Conservation (phyloP, 768 basidiomycete species). For the Leccinellum albellum region DNA sequence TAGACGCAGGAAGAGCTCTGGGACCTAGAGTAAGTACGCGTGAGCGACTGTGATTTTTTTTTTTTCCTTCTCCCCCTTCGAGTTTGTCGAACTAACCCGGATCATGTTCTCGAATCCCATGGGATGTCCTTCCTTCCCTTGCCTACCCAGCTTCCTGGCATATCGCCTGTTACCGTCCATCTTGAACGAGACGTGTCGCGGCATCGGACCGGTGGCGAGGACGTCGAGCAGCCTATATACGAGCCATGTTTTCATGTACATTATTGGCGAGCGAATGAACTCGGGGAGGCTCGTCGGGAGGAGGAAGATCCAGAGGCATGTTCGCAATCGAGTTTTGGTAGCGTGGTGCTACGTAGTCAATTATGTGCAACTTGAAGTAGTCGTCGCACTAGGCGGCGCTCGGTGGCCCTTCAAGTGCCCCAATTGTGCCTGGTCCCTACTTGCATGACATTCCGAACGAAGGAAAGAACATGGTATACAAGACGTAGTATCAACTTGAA, state of each 20-base stretch:
- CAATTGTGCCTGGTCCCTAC: too few relatives aligned
- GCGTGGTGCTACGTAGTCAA: not conserved
- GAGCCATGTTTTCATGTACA: slow-evolving; percentile 22
- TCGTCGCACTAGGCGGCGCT: too few relatives aligned
- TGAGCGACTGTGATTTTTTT: not conserved
- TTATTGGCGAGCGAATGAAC: slow-evolving; percentile 9
- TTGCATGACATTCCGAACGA: too few relatives aligned
- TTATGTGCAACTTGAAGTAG: too few relatives aligned
- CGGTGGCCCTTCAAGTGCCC: too few relatives aligned
- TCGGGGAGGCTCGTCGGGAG: slow-evolving; percentile 4
- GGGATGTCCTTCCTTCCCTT: slow-evolving; percentile 74
- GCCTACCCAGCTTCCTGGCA: slow-evolving; percentile 63
- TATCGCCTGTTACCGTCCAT: slow-evolving; percentile 98
- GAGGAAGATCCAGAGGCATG: slow-evolving; percentile 1
- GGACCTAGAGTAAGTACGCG: slow-evolving; percentile 46
- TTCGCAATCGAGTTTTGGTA: not conserved
- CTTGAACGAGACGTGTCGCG: slow-evolving; percentile 87
- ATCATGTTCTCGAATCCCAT: slow-evolving; percentile 80
- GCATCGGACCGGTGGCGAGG: slow-evolving; percentile 80
- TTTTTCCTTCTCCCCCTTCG: too few relatives aligned
- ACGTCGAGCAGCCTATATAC: slow-evolving; percentile 53
- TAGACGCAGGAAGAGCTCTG: slow-evolving; percentile 83
- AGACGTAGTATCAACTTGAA: too few relatives aligned
- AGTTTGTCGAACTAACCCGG: slow-evolving; percentile 55
- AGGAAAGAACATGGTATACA: too few relatives aligned